Percentiles rank a stretch among this genome's conserved stretches.
Conservation (phyloP, 2,329 filamentous ascomycete species). For the Fusarium verrucosum region DNA sequence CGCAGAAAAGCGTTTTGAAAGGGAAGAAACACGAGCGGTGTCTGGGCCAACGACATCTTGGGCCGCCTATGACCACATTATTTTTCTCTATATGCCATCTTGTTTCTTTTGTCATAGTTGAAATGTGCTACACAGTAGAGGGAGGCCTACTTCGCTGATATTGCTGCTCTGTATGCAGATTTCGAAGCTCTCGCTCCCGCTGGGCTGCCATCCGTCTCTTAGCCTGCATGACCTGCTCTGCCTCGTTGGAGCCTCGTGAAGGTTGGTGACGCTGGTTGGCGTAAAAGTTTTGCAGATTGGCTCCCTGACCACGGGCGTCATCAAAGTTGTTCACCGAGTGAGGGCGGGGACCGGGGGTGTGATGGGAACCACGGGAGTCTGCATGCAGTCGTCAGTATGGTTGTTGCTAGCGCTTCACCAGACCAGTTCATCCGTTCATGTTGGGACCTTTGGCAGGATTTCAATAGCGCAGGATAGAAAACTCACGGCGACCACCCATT, state of each 20-base stretch:
- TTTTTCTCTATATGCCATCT: conserved; percentile 53
- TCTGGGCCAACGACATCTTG: conserved; percentile 37
- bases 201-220: conserved; percentile 99
- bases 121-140: conserved; percentile 74
- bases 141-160: conserved; percentile 98
- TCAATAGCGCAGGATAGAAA: conserved; percentile 52
- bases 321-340: conserved; percentile 87
- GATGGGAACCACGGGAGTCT: conserved; percentile 77
- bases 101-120: conserved; percentile 50
- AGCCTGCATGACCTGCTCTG: conserved; percentile 98
- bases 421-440: conserved; percentile 21
- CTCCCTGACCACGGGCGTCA: conserved; percentile 74
- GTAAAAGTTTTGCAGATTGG: conserved; percentile 91
- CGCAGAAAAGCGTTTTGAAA: conserved; percentile 36
- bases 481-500: conserved; percentile 80
- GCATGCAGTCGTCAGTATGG: conserved; percentile 41
- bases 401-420: conserved; percentile 27
- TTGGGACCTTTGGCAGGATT: conserved; percentile 22
- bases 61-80: conserved; percentile 42
- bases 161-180: conserved; percentile 99
- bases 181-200: conserved; percentile 97
- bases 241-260: conserved; percentile 84
- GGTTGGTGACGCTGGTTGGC: conserved; percentile 90
- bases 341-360: conserved; percentile 73
- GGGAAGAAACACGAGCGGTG: conserved; percentile 40